Base-by-base conservation (phyloP, 495 filamentous ascomycete genomes). In the Aspergillus indologenus region DNA sequence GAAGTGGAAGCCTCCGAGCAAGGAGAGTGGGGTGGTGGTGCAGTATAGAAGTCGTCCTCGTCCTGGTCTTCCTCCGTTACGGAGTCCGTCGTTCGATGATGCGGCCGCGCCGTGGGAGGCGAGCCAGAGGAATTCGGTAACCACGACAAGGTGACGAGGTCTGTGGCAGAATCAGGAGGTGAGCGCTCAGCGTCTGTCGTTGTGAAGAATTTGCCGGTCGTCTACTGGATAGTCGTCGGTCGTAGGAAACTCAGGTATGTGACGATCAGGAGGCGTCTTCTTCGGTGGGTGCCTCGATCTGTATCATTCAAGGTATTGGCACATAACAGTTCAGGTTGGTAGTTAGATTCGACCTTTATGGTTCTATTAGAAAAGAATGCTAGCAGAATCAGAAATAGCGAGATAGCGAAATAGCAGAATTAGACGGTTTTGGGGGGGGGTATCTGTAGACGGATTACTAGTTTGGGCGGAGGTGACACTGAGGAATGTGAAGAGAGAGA, bases 1-100 rank as follows among this genome's bases (percentile, higher is more conserved):
- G 81, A 83, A 53, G 87, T 85, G 60, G 88, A 88, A 26, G 87
- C 83, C 73, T 87, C 85, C 26, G 82, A 85, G 55, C 70, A 68
- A 45, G 81, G 82, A 64, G 83, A 85, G 71, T 83, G 79, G 56
- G 81, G 83, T 61, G 86, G 87, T 59, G 85, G 85, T 77, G 71
- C 77, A 71, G 71, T 75, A 73, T 81, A 79, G 57, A 75, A 75
- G 57, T 77, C 71, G 59, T 77, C 71, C 67, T 71, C 75, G 60
- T 77, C 71, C 67, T 72, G 75, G 60, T 79, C 74, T 67, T 71
- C 76, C 74, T 80, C 80, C 76, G 64, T 71, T 66, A 64, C 69
- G 70, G 70, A 67, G 69, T 71, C 68, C 68, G 70, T 70, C 23
- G 54, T 22, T 66, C 66, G 73, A 67, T 65, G 68, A 70, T 68